Base-by-base conservation (phyloP, 2,329 filamentous ascomycete species). In the Teratosphaeriaceae sp. region DNA sequence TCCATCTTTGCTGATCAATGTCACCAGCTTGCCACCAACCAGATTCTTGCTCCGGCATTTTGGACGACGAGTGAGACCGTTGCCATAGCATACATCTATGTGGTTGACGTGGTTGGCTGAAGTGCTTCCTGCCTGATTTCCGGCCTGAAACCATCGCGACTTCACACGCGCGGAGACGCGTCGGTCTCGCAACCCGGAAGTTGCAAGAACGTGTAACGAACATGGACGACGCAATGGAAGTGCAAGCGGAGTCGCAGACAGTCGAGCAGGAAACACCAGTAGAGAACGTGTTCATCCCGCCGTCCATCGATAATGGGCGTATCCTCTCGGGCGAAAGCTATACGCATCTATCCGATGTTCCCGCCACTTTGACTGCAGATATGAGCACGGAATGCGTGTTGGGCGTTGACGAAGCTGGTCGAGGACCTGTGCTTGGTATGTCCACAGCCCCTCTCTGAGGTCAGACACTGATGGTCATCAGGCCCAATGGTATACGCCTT, bases 391-490 rank as follows among this genome's bases (percentile, higher is more conserved):
- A 80, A 59, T 92, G 86, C 65, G 82, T 85, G 16, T 75, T 97
- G 18, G 90, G 90, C 49, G 84, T 97, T 39, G 90, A 97, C 64
- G 90, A 97, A 72, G 90, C 90, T 53, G 90, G 90, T 35, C 80
- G 90, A 58, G 90, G 90, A 1, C 90, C 90, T 19, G 90, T 96
- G n/a, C 77, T 97, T 11, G 90, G 86, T 53, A 82, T 73, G 43
- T 55, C 83, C 78, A 74, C 51, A 5, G 5, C 24, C n/a, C 12
- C 18, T 8, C 70, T 19, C 29, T 5, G 26, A 30, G 15, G 23
- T 19, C 43, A 37, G 5, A 34, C 4, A 56, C 57, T 33, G 46
- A 51, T 16, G 37, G 21, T 13, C 7, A 3, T 8, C 44, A 73
- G 72, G 76, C 20, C 80, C 78, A 15, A 84, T 81, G 80, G 77